These are phyloP conservation scores for Penicillium coffeae DNA, from an alignment of 495 filamentous ascomycete genomes.

Conservation along the genomic window DNA sequence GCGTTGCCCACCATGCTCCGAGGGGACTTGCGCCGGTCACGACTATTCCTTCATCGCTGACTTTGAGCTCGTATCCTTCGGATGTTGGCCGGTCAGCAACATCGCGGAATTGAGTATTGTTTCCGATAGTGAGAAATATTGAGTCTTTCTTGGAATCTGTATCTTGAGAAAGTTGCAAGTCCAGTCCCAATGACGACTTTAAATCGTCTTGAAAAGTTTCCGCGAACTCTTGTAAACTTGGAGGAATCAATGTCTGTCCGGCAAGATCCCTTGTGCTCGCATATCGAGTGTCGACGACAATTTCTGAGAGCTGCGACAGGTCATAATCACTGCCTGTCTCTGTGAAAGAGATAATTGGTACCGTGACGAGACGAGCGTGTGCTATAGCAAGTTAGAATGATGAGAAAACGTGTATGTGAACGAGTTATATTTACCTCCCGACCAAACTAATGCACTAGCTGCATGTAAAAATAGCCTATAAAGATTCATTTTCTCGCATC, in stretches of 20 bases:
- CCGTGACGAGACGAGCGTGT: conserved; percentile 10
- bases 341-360: conserved; percentile 37
- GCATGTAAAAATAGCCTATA: no score
- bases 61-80: conserved; percentile 45
- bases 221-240: conserved; percentile 40
- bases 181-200: conserved; percentile 19
- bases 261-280: conserved; percentile 27
- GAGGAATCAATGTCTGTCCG: conserved; percentile 48
- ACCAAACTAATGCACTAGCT: not conserved
- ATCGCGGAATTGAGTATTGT: conserved; percentile 36
- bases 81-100: conserved; percentile 38
- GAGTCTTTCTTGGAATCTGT: conserved; percentile 15
- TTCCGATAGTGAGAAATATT: conserved; percentile 43
- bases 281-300: conserved; percentile 42
- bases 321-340: conserved; percentile 22
- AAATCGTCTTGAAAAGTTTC: conserved; percentile 40
- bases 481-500: no score
- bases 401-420: no score
- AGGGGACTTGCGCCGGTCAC: conserved; percentile 49
- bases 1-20: conserved; percentile 51
- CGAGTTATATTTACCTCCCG: not conserved
- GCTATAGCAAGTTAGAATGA: no score
- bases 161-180: conserved; percentile 21
- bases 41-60: conserved; percentile 32
- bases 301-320: conserved; percentile 26